A percentile compares a stretch with the other conserved stretches of the same genome.
Evolutionary conservation across 768 basidiomycete species (phyloP).

Genomic region (Russula foetens): DNA sequence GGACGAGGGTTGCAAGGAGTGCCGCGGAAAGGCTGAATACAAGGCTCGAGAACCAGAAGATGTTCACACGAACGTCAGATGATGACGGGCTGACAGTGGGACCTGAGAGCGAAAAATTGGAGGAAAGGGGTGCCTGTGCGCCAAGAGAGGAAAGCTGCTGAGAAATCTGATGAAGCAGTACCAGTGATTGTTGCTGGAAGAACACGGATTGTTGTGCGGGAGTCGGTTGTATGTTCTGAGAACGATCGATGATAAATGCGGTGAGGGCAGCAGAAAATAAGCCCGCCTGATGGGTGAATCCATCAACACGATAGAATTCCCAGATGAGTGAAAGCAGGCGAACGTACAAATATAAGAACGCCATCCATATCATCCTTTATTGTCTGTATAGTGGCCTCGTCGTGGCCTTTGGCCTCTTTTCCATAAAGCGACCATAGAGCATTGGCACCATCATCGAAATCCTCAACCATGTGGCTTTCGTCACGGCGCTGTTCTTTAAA

Average conservation of each 20-base stretch:
- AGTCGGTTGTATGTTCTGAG: constrained; percentile 4
- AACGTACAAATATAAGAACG: too few species aligned
- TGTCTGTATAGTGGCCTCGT: background rate
- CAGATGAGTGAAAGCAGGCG: background rate
- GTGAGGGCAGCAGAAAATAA: constrained; percentile 11
- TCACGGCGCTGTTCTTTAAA: too few species aligned
- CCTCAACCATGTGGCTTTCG: background rate
- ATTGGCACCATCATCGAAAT: constrained; percentile 4
- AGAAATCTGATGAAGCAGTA: constrained; percentile 9
- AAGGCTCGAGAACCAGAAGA: constrained; percentile 40
- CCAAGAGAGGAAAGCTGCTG: constrained; percentile 1
- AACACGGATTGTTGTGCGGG: constrained; percentile 3
- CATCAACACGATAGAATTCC: background rate
- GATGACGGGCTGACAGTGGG: constrained; percentile 19
- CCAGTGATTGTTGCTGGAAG: background rate
- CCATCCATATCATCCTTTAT: background rate
- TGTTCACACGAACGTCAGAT: constrained; percentile 33
- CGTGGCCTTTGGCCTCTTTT: too few species aligned
- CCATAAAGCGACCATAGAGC: too few species aligned
- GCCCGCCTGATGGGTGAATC: background rate
- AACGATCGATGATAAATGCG: constrained; percentile 11
- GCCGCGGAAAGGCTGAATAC: constrained; percentile 37
- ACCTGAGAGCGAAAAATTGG: background rate
- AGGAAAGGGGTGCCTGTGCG: background rate
- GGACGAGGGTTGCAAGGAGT: constrained; percentile 37